Evolutionary conservation across 2,329 filamentous ascomycete species (phyloP).

Genomic region (Hymenoscyphus occultus): DNA sequence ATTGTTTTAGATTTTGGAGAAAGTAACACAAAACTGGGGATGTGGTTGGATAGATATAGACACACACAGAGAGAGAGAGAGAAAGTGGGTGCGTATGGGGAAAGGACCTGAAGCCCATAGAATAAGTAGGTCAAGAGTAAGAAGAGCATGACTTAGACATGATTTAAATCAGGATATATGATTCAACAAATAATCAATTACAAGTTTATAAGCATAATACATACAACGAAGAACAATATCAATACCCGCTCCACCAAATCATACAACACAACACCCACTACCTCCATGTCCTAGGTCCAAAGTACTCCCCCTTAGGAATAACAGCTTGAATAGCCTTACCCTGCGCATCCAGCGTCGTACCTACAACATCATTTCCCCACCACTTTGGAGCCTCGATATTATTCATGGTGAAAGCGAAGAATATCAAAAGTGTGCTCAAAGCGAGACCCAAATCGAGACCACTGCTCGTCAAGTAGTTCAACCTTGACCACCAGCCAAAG

Average conservation of each 20-base stretch:
- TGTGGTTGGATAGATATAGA: too few relatives aligned
- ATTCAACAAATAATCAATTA: not conserved
- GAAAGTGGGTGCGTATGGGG: not conserved
- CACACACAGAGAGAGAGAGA: not conserved
- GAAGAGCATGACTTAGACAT: not conserved
- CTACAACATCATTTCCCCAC: slow-evolving; percentile 55
- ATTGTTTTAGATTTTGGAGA: too few relatives aligned
- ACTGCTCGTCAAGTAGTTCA: slow-evolving; percentile 73
- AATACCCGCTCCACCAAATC: not conserved
- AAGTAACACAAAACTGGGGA: too few relatives aligned
- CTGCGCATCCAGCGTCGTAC: slow-evolving; percentile 24
- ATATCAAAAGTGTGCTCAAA: slow-evolving; percentile 66
- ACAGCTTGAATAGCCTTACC: slow-evolving; percentile 22
- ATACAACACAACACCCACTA: not conserved
- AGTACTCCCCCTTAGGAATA: slow-evolving; percentile 20
- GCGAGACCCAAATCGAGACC: slow-evolving; percentile 68
- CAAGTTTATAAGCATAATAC: not conserved
- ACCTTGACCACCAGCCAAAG: slow-evolving; percentile 72
- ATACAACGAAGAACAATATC: not conserved
- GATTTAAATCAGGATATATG: not conserved
- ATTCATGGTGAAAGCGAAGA: slow-evolving; percentile 58
- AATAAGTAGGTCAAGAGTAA: not conserved
- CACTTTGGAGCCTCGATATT: slow-evolving; percentile 50
- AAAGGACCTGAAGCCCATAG: not conserved
- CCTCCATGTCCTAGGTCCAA: slow-evolving; percentile 16